Evolutionary conservation across 2,329 filamentous ascomycete species (phyloP).

Genomic region (Blastomyces gilchristii): DNA sequence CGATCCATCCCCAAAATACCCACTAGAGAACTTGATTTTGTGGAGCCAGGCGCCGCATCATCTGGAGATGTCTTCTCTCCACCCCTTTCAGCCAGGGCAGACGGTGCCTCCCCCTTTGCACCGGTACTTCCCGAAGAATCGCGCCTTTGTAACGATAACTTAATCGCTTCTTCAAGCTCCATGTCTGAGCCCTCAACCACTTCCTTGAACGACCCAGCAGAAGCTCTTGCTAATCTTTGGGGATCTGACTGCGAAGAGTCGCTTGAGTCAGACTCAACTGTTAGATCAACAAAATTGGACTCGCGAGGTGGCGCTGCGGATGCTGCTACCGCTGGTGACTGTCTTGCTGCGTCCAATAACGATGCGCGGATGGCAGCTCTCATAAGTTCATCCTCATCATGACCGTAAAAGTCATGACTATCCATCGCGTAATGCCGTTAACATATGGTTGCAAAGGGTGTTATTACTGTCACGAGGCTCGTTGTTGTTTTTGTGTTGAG

Average conservation of each 20-base stretch:
- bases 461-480: background rate
- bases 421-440: background rate
- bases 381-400: background rate
- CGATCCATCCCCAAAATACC: slow-evolving; percentile 55
- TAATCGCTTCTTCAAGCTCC: slow-evolving; percentile 20
- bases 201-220: background rate
- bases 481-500: background rate
- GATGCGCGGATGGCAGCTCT: slow-evolving; percentile 1
- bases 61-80: background rate
- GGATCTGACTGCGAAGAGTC: slow-evolving; percentile 11
- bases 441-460: background rate
- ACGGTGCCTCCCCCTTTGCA: background rate
- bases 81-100: slow-evolving; percentile 13
- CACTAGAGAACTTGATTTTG: background rate
- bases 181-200: slow-evolving; percentile 5
- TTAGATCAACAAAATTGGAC: slow-evolving; percentile 7
- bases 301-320: background rate
- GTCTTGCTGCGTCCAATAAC: background rate
- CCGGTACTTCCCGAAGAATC: background rate
- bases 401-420: background rate
- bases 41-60: background rate
- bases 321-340: too few relatives aligned
- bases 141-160: slow-evolving; percentile 20
- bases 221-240: background rate
- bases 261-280: slow-evolving; percentile 1